Conservation (phyloP, 305 asterid genomes). For the Fraxinus xanthoxyloides region DNA sequence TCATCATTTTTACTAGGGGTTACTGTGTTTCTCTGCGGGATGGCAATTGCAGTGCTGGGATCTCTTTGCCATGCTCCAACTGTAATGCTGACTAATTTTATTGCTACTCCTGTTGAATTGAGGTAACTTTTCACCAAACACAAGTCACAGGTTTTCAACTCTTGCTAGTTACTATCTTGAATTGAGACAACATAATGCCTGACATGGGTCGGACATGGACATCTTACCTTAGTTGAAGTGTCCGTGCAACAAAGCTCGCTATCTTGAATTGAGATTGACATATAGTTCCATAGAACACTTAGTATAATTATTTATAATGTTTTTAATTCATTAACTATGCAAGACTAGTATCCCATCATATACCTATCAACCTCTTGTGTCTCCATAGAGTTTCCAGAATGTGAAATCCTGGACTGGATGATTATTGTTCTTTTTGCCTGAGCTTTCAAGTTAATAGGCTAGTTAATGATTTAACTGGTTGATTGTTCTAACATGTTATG, state of each 20-base stretch:
- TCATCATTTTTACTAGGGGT: constrained; percentile 54
- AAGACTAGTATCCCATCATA: neutral
- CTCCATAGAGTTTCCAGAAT: neutral
- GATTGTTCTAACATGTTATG: constrained; percentile 15
- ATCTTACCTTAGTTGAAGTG: too few species aligned
- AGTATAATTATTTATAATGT: neutral
- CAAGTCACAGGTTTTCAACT: neutral
- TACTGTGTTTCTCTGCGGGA: constrained; percentile 71
- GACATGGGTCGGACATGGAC: too few species aligned
- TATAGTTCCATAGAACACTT: neutral
- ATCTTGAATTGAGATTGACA: neutral
- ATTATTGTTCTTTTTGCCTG: neutral
- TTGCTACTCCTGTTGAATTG: constrained; percentile 80
- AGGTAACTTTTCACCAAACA: constrained; percentile 43
- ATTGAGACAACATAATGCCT: neutral
- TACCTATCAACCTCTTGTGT: constrained; percentile 8
- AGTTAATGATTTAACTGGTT: neutral
- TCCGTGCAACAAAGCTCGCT: too few species aligned
- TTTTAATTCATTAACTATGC: neutral
- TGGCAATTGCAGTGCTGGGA: constrained; percentile 76
- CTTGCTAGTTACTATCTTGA: neutral
- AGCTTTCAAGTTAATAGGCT: neutral
- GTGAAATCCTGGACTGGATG: constrained; percentile 9
- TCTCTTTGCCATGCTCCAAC: constrained; percentile 84
- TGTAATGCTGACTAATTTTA: constrained; percentile 80